Conservation (phyloP, 805 yeast genomes). For the Clavispora fructus region DNA sequence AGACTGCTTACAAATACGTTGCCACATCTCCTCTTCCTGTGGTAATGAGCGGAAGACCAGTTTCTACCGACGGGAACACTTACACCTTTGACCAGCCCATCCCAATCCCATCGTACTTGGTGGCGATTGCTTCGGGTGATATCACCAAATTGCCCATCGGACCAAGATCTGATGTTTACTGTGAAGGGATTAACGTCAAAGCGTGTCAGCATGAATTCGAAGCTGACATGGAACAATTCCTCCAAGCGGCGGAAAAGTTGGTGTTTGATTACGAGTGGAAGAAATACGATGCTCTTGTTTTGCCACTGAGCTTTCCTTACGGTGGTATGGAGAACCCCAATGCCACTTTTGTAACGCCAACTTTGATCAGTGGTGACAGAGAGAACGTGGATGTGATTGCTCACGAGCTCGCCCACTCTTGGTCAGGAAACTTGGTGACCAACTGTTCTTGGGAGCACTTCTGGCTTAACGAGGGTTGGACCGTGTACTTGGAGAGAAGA, state of each 20-base stretch:
- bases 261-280: constrained; percentile 83
- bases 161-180: constrained; percentile 78
- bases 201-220: constrained; percentile 77
- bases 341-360: constrained; percentile 86
- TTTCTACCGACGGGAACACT: constrained; percentile 14
- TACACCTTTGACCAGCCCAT: constrained; percentile 65
- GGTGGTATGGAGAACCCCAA: constrained; percentile 97
- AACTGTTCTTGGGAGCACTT: constrained; percentile 91
- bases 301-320: constrained; percentile 75
- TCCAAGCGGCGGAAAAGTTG: constrained; percentile 68
- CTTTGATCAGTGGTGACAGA: constrained; percentile 77
- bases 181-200: constrained; percentile 65
- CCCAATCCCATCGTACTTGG: constrained; percentile 81
- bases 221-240: constrained; percentile 75
- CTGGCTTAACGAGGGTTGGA: constrained; percentile 96
- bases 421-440: constrained; percentile 90
- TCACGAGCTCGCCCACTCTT: constrained; percentile 88
- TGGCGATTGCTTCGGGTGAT: constrained; percentile 84
- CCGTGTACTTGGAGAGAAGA: constrained; percentile 84
- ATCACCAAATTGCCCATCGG: constrained; percentile 64
- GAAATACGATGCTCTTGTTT: constrained; percentile 71
- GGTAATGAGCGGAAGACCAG: constrained; percentile 63
- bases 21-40: constrained; percentile 64
- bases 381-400: constrained; percentile 87
- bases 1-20: constrained; percentile 55